These are phyloP conservation scores for Fistulinella prunicolor DNA, from an alignment of 768 basidiomycete genomes.

Conservation along the genomic window DNA sequence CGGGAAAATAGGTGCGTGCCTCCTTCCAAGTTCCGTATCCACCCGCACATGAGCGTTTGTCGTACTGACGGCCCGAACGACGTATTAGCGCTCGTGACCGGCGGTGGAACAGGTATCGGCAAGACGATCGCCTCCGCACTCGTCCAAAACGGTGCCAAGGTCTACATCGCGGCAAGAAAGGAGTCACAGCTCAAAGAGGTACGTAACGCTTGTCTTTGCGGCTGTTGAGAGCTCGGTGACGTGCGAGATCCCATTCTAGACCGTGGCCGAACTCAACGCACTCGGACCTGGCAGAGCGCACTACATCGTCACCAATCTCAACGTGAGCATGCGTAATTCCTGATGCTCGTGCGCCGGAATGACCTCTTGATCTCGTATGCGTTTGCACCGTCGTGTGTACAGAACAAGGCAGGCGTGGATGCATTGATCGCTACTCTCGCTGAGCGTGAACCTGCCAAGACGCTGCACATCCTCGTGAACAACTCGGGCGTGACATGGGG, in stretches of 20 bases:
- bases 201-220: constrained; percentile 7
- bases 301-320: constrained; percentile 73
- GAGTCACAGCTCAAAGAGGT: constrained; percentile 76
- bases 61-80: background rate
- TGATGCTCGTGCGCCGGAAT: background rate
- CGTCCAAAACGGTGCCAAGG: constrained; percentile 81
- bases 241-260: constrained; percentile 27
- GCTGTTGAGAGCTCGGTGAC: no score
- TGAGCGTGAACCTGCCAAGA: constrained; percentile 52
- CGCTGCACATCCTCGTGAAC: constrained; percentile 80
- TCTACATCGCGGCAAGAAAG: constrained; percentile 88
- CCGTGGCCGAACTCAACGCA: constrained; percentile 59
- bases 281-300: constrained; percentile 58
- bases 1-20: constrained; percentile 64
- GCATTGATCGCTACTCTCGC: constrained; percentile 66
- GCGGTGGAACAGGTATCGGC: constrained; percentile 82
- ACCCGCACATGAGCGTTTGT: background rate
- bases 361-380: background rate
- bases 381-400: background rate
- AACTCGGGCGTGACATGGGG: constrained; percentile 85
- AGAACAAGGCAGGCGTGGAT: constrained; percentile 81
- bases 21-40: no score
- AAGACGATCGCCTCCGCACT: constrained; percentile 81
- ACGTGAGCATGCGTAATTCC: constrained; percentile 56
- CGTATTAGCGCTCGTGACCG: constrained; percentile 69